Evolutionary conservation across 176 grass and related monocot species (phyloP), one percentile per base, ranked within the genome.

Genomic region (Microstegium vimineum): DNA sequence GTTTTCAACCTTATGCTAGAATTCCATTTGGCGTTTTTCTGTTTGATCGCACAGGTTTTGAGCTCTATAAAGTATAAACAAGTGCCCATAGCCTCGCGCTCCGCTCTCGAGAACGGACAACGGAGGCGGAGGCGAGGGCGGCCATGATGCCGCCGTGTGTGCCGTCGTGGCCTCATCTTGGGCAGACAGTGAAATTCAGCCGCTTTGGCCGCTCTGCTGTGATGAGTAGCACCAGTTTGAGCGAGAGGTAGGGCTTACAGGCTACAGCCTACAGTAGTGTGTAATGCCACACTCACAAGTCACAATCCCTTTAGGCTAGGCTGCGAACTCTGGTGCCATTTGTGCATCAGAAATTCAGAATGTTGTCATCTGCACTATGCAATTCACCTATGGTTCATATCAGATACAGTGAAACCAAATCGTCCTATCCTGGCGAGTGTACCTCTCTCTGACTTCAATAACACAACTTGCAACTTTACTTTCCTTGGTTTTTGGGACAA

Each of bases 81-180:
- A 4, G 15, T 80, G 85, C 89, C 85, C 80, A 59, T 77, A 77
- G 76, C 76, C 85, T 71, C 70, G 76, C 81, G 70, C 89, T 84
- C 42, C 51, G 69, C 62, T 75, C 71, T 74, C 65, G 79, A 87
- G 57, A 84, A 46, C 73, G 22, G 71, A 71, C 7, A 9, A 9
- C 49, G 52, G 57, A 22, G 75, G 89, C 42, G 40, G 89, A 63
- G 75, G 78, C 54, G 71, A 76, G 74, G n/a, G n/a, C n/a, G n/a
- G 79, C 82, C 84, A 43, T 16, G 62, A 10, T 35, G 2, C 73
- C 1, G 15, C 40, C 5, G 25, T 2, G 30, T 3, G 37, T 22
- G 33, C 30, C 45, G 33, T 36, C 45, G 17, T 23, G 73, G 82
- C 14, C 31, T 71, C 23, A 45, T 52, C 34, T 59, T 88, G 89